phyloP scores from a whole-genome alignment of 345 rosid genomes.

The Boechera retrofracta region DNA sequence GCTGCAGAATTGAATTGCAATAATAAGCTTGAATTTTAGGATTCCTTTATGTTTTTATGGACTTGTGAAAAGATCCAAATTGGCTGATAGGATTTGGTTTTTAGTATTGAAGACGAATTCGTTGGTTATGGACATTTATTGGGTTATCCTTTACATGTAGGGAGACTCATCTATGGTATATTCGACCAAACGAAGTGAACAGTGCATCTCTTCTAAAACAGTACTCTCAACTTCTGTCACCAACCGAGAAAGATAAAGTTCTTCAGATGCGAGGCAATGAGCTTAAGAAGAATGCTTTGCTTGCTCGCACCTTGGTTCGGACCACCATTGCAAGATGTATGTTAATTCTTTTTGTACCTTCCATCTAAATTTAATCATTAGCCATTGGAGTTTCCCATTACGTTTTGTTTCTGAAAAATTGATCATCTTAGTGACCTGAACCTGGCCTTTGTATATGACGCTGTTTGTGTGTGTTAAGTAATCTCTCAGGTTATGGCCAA shows the following conservation, averaged over 20 bases:
- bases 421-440: neutral
- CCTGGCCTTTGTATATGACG: neutral
- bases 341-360: neutral
- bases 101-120: neutral
- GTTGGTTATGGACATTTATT: neutral
- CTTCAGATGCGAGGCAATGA: constrained; percentile 54
- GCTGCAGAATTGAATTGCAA: too few relatives aligned
- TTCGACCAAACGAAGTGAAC: constrained; percentile 75
- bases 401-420: neutral
- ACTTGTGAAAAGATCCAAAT: constrained; percentile 7
- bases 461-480: neutral
- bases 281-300: constrained; percentile 73
- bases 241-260: constrained; percentile 66
- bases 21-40: too few relatives aligned
- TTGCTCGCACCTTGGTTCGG: constrained; percentile 81
- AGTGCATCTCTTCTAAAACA: constrained; percentile 58
- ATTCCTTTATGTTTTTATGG: neutral
- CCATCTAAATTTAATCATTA: neutral
- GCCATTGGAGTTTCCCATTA: neutral
- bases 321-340: constrained; percentile 89
- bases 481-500: neutral
- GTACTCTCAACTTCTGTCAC: constrained; percentile 70
- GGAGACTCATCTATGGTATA: constrained; percentile 88
- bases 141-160: constrained; percentile 40
- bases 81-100: neutral